These are phyloP conservation scores for Schwanniomyces polymorphus DNA, from an alignment of 805 yeast species.

Conservation along the genomic window DNA sequence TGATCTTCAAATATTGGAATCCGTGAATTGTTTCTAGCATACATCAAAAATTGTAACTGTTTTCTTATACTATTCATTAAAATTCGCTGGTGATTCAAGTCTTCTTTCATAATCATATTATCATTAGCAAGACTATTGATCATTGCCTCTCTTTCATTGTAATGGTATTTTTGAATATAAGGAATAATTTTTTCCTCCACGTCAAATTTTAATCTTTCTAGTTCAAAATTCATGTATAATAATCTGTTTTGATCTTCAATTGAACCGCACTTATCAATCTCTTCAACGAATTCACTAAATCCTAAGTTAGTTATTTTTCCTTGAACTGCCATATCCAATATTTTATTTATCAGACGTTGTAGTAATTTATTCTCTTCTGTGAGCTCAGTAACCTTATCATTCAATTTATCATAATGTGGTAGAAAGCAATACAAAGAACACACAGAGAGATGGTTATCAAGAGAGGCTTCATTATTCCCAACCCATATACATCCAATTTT, in stretches of 20 bases:
- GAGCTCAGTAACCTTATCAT: slow-evolving; percentile 23
- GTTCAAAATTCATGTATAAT: slow-evolving; percentile 36
- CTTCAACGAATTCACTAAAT: slow-evolving; percentile 47
- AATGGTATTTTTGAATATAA: slow-evolving; percentile 23
- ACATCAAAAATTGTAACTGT: slow-evolving; percentile 49
- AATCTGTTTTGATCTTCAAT: slow-evolving; percentile 27
- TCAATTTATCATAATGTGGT: slow-evolving; percentile 24
- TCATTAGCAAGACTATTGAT: slow-evolving; percentile 35
- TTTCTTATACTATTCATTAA: slow-evolving; percentile 47
- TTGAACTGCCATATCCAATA: slow-evolving; percentile 47
- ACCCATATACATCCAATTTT: slow-evolving; percentile 53
- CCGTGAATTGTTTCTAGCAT: slow-evolving; percentile 35
- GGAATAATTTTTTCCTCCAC: slow-evolving; percentile 40
- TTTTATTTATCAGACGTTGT: slow-evolving; percentile 44
- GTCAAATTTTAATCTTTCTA: slow-evolving; percentile 44
- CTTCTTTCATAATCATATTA: slow-evolving; percentile 44
- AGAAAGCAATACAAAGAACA: slow-evolving; percentile 31
- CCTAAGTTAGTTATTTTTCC: slow-evolving; percentile 54
- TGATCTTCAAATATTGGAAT: not conserved
- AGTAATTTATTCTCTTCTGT: slow-evolving; percentile 37
- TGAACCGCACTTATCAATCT: slow-evolving; percentile 28
- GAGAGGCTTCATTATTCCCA: slow-evolving; percentile 32
- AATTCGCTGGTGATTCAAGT: slow-evolving; percentile 44
- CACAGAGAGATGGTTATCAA: slow-evolving; percentile 34
- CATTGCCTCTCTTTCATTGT: slow-evolving; percentile 27